Percentiles rank a stretch among this genome's conserved stretches.
Conservation (phyloP, 2,329 filamentous ascomycete species). For the Fusarium nodosum region DNA sequence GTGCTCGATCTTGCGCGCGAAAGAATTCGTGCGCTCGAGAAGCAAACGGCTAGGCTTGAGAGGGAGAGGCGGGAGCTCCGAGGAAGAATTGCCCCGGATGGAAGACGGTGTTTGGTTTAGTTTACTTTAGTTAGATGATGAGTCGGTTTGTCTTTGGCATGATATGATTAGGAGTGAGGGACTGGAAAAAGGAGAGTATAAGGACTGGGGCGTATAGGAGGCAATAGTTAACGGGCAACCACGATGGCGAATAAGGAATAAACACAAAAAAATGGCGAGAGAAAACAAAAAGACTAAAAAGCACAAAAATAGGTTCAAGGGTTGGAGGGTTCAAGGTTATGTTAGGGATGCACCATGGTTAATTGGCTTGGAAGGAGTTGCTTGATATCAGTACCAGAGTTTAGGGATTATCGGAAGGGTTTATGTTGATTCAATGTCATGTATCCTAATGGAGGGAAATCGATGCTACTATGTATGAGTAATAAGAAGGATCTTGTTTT, state of each 20-base stretch:
- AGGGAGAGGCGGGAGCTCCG: constrained; percentile 54
- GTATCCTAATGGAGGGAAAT: background rate
- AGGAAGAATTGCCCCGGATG: constrained; percentile 34
- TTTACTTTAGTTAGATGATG: constrained; percentile 18
- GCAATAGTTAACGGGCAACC: constrained; percentile 8
- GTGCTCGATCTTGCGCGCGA: constrained; percentile 61
- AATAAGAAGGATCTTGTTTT: background rate
- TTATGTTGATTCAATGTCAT: constrained; percentile 8
- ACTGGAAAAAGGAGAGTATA: constrained; percentile 19
- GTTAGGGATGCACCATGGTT: constrained; percentile 14
- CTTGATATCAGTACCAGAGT: constrained; percentile 16
- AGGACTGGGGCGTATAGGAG: constrained; percentile 24
- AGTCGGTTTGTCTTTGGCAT: constrained; percentile 10
- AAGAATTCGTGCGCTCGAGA: constrained; percentile 58
- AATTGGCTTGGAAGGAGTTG: constrained; percentile 29
- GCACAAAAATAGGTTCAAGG: constrained; percentile 7
- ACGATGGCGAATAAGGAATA: constrained; percentile 34
- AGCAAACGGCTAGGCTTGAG: constrained; percentile 55
- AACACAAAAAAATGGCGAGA: constrained; percentile 20
- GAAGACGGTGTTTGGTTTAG: constrained; percentile 23
- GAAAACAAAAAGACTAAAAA: constrained; percentile 4
- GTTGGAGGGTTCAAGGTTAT: constrained; percentile 2
- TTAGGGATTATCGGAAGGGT: constrained; percentile 9
- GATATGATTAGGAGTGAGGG: constrained; percentile 4
- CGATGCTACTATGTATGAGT: background rate